Evolutionary conservation across 805 yeast genomes (phyloP), one percentile per base, ranked within the genome.

Genomic region (Starmerella tilneyi): DNA sequence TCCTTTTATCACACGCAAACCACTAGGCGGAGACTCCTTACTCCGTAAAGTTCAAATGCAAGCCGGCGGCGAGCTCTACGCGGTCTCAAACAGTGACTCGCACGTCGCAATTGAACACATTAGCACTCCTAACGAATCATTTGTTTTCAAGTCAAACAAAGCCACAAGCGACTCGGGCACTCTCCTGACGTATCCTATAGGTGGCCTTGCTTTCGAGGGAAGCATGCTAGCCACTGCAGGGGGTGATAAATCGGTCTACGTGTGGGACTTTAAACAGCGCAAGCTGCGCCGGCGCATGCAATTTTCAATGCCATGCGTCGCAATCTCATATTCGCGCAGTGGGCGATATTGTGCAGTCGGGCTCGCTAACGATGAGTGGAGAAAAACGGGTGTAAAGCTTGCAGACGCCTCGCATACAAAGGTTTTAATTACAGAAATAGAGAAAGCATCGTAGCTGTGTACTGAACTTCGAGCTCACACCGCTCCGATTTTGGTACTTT

Each of bases 301-400:
- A 16, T 45, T 50, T 21, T 45, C 53, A 2, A 21, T 42, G 37
- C 26, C 53, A 5, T 50, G 51, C 28, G 37, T 32, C 20, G 48
- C 53, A 4, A 6, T 50, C 16, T 36, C 45, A 32, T 49, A 31
- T 31, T 37, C 47, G 4, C 9, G 30, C 7, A 30, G 20, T 20
- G 51, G 45, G 32, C 31, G 24, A 12, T n/a, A 27, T 9, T 24
- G 45, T 27, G 49, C 45, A 4, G 49, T 32, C 4, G 53, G 42
- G 1, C 30, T 47, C n/a, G 45, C 49, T 32, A 43, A 19, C 26
- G 53, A 50, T 22, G 45, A 38, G 17, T 50, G 53, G 53, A 16
- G 41, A 19, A 5, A n/a, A 5, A 38, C 47, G 16, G 33, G 39
- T 9, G 29, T 26, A 9, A 36, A 47, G 26, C 47, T 20, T 24